Conservation (phyloP, 495 filamentous ascomycete genomes). For the Niebla homalea region DNA sequence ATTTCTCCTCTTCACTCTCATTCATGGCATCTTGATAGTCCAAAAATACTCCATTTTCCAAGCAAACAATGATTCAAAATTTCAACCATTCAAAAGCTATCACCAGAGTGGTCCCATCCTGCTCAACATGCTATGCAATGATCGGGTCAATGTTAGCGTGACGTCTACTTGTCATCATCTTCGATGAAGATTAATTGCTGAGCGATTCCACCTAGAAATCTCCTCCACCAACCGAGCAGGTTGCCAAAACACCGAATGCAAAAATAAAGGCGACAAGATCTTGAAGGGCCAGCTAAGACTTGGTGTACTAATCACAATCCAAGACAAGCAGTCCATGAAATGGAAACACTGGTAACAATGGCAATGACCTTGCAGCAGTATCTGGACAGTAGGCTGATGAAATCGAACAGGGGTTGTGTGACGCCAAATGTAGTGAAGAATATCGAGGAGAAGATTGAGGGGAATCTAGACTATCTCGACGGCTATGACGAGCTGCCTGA, state of each 20-base stretch:
- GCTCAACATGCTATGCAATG: too few relatives aligned
- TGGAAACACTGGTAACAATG: conserved; percentile 71
- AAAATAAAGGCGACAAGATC: conserved; percentile 51
- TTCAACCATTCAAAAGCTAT: too few relatives aligned
- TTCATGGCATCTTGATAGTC: too few relatives aligned
- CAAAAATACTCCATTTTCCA: too few relatives aligned
- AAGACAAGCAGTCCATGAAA: conserved; percentile 36
- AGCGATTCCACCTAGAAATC: conserved; percentile 34
- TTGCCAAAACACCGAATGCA: conserved; percentile 57
- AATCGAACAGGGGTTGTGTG: conserved; percentile 56
- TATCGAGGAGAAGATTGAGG: conserved; percentile 32
- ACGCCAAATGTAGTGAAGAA: conserved; percentile 51
- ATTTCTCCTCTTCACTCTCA: too few relatives aligned
- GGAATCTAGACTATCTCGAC: conserved; percentile 39
- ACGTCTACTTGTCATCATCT: too few relatives aligned
- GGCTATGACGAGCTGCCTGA: conserved; percentile 58
- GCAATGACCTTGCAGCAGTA: not conserved
- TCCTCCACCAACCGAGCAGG: conserved; percentile 47
- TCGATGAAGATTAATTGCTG: too few relatives aligned
- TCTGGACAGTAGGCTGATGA: not conserved
- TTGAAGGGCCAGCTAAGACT: conserved; percentile 61
- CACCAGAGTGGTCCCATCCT: too few relatives aligned
- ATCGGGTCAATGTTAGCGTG: too few relatives aligned
- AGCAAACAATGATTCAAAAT: too few relatives aligned
- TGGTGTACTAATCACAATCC: conserved; percentile 49